phyloP scores from a whole-genome alignment of 768 basidiomycete genomes.

The Pulveroboletus ravenelii region DNA sequence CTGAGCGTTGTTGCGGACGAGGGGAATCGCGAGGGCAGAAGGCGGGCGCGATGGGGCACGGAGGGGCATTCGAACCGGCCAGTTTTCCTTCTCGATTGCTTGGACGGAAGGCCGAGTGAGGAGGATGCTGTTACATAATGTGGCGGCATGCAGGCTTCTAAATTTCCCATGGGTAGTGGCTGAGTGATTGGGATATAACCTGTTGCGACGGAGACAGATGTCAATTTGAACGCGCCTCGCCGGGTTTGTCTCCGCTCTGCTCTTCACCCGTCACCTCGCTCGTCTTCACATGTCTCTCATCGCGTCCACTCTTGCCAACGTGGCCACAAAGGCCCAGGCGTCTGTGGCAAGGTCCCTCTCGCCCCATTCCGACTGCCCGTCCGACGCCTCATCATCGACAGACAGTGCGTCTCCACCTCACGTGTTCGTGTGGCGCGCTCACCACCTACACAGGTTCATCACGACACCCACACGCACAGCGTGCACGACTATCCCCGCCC shows the following conservation, averaged over 20 bases:
- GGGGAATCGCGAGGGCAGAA: conserved; percentile 4
- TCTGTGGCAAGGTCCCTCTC: conserved; percentile 12
- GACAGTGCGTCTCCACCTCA: conserved; percentile 11
- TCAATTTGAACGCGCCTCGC: neutral
- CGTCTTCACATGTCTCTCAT: conserved; percentile 29
- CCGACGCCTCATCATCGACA: conserved; percentile 4
- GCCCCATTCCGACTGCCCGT: conserved; percentile 11
- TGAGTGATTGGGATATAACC: conserved; percentile 26
- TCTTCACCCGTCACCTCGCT: conserved; percentile 7
- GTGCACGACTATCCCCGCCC: conserved; percentile 13
- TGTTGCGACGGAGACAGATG: conserved; percentile 20
- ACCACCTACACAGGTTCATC: conserved; percentile 15
- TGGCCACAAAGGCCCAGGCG: conserved; percentile 26
- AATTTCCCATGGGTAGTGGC: conserved; percentile 24
- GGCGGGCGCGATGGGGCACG: neutral
- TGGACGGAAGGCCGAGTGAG: conserved; percentile 10
- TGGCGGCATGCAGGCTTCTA: conserved; percentile 2
- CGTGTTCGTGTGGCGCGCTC: neutral
- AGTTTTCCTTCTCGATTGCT: neutral
- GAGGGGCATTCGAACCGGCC: neutral
- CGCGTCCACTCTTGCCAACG: conserved; percentile 20
- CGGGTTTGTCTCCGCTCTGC: neutral
- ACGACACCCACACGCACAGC: conserved; percentile 17
- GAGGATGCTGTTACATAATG: conserved; percentile 15
- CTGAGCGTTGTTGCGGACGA: neutral